Base-by-base conservation (phyloP, 139 green algal species). In the Coelastrella sp. region DNA sequence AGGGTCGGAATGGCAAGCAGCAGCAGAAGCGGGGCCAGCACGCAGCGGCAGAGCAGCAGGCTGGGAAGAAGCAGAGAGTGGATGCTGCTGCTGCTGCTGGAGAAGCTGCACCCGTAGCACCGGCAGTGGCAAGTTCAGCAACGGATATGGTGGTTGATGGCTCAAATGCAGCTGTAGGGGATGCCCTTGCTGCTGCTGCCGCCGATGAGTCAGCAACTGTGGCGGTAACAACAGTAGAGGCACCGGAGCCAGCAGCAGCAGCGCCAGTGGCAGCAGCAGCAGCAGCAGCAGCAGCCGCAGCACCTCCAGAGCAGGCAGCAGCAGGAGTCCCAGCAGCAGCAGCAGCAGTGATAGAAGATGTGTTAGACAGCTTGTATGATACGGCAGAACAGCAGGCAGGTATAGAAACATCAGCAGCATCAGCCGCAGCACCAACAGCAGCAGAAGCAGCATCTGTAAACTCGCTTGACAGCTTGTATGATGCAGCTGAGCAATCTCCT, bases 261-360 rank as follows among this genome's bases (percentile, higher is more conserved):
- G 73, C 58, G 59, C 13, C 14, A 10, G 10, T 4, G 3, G 57
- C 66, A 71, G 71, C 73, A 83, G 73, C 22, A 75, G 58, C n/a
- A n/a, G n/a, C n/a, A n/a, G 6, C 68, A 82, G 56, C 83, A 83
- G 85, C 85, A 83, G 71, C 85, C 22, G 83, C 83, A 71, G 56
- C 20, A 2, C 0, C 47, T 19, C 7, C n/a, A n/a, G n/a, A n/a
- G n/a, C 80, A 86, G 68, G 59, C 57, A 71, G 58, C 80, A n/a
- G 0, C 80, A n/a, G 20, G 3, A 58, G n/a, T n/a, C 47, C n/a
- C 20, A 19, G 22, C n/a, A 79, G 83, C 61, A 73, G 83, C 54
- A 80, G 66, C 83, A 88, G 66, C 66, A 80, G 80, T 54, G 60
- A 54, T 56, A 6, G 3, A 19, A 68, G 56, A 65, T 56, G 77